A percentile compares a stretch with the other conserved stretches of the same genome.
Conservation (phyloP, 2,329 filamentous ascomycete species). For the Ceratocystis destructans region DNA sequence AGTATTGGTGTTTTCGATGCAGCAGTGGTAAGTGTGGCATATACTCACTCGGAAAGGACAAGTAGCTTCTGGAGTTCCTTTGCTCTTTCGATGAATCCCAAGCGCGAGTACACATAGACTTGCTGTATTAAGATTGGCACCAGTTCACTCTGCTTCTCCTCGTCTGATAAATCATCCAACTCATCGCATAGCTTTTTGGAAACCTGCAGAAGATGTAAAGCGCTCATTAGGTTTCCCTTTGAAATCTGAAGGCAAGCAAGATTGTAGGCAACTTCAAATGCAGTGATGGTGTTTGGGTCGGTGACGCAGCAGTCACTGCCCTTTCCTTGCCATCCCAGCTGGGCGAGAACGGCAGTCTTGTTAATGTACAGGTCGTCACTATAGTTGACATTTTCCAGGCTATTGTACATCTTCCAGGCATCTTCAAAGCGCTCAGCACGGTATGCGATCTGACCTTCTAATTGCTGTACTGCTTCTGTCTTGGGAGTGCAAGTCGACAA, state of each 20-base stretch:
- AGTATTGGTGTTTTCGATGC: background rate
- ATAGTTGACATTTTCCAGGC: slow-evolving; percentile 40
- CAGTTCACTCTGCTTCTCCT: slow-evolving; percentile 61
- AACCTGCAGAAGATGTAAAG: slow-evolving; percentile 52
- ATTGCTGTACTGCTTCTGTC: slow-evolving; percentile 34
- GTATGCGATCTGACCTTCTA: slow-evolving; percentile 57
- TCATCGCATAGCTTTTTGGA: slow-evolving; percentile 58
- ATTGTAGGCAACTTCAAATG: slow-evolving; percentile 75
- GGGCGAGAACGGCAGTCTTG: slow-evolving; percentile 54
- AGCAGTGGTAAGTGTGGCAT: background rate
- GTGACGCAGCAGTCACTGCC: slow-evolving; percentile 25
- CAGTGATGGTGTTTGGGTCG: slow-evolving; percentile 31
- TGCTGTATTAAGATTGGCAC: slow-evolving; percentile 65
- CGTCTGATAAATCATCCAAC: slow-evolving; percentile 57
- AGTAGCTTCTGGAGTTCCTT: slow-evolving; percentile 48
- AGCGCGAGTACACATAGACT: slow-evolving; percentile 53
- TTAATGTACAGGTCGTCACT: slow-evolving; percentile 68
- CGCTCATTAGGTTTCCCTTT: slow-evolving; percentile 50
- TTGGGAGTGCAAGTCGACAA: background rate
- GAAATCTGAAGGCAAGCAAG: slow-evolving; percentile 61
- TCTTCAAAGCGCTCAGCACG: slow-evolving; percentile 59
- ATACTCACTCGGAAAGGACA: slow-evolving; percentile 44
- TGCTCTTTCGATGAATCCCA: slow-evolving; percentile 55
- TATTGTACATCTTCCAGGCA: slow-evolving; percentile 49
- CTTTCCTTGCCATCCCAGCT: slow-evolving; percentile 54